Base-by-base conservation (phyloP, 208 protist species). In the Endotrypanum monterogeii region DNA sequence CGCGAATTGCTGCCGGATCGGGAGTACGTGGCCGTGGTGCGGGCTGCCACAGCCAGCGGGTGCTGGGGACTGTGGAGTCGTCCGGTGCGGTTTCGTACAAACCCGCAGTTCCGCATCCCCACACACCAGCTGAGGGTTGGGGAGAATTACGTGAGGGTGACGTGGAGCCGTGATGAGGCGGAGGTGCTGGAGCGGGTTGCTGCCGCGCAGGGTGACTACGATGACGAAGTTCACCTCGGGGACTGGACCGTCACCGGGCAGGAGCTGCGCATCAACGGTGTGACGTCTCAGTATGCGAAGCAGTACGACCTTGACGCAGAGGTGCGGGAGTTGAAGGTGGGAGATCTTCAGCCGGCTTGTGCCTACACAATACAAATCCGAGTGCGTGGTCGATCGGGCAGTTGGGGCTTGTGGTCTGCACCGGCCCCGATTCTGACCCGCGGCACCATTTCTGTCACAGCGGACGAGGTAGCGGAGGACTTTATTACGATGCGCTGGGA, bases 131-230 rank as follows among this genome's bases (percentile, higher is more conserved):
- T 97, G 37, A 93, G 76, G 63, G 93, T 97, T 74, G 94, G 94
- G n/a, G 94, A 98, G 80, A 98, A 98, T 81, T 98, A 98, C 82
- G 90, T 97, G 30, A 83, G 86, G 63, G 78, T 98, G 25, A 78
- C 89, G 25, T 98, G 94, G 93, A 87, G 79, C 61, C 89, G 93
- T 44, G 90, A 94, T 56, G 73, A 81, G 32, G 48, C 82, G 63
- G 35, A 79, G 41, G 74, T 54, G 30, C 25, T 39, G 11, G 35
- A 28, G 32, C 37, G 7, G 60, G 20, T 5, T 16, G 2, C 48
- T 11, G 60, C 62, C 46, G 41, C 50, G 35, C 67, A 74, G 58
- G 69, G 56, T 11, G 55, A 32, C 52, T 37, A 75, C 8, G 73
- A 67, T 16, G 41, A 28, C 5, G 83, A 83, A 71, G 90, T 97